These are phyloP conservation scores for Echinochloa phyllopogon DNA, from an alignment of 176 grass and related monocot genomes.

Conservation along the genomic window DNA sequence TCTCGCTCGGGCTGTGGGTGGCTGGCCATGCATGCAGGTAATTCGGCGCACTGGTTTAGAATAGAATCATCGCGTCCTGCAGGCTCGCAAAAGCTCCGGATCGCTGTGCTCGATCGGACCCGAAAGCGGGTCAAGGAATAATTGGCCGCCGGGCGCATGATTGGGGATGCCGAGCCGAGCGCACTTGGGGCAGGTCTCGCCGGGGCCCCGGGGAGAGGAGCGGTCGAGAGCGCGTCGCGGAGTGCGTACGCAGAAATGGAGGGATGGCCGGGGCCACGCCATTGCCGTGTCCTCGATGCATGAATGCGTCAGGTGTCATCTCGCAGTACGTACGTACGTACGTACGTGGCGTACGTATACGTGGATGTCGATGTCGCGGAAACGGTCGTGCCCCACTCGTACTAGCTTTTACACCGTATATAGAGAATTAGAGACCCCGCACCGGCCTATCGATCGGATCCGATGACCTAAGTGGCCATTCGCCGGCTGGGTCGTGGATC, in stretches of 20 bases:
- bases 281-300: slow-evolving; percentile 3
- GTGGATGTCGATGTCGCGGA: slow-evolving; percentile 4
- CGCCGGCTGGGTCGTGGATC: not conserved
- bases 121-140: slow-evolving; percentile 1
- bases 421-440: not conserved
- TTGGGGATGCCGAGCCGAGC: not conserved
- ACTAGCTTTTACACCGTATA: not conserved
- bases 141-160: slow-evolving; percentile 8
- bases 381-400: not conserved
- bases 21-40: not conserved
- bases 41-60: not conserved
- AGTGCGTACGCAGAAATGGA: not conserved
- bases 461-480: not conserved
- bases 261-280: not conserved
- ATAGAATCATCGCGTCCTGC: not conserved
- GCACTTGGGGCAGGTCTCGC: not conserved
- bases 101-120: not conserved
- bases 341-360: not conserved
- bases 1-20: not conserved
- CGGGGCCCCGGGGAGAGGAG: not conserved
- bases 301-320: slow-evolving; percentile 36
- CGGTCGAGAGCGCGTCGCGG: slow-evolving; percentile 7
- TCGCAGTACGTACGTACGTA: not conserved
- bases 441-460: too few species aligned
- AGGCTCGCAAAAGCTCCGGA: not conserved